Percentiles rank a stretch among this genome's conserved stretches.
phyloP scores from a whole-genome alignment of 2,329 filamentous ascomycete genomes.

The Penicillium crustosum region DNA sequence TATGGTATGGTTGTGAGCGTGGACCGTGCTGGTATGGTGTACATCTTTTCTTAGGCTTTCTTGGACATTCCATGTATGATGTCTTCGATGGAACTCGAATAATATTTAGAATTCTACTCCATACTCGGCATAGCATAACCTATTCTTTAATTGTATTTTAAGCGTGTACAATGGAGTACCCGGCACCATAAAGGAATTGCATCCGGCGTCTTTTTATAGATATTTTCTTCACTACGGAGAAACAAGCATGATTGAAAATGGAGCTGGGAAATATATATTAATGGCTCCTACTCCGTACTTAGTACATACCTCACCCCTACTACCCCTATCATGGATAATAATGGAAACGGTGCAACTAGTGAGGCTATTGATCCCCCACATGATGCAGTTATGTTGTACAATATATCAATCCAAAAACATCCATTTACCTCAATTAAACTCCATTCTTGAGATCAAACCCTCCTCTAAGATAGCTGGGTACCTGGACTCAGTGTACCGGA shows the following conservation, averaged over 20 bases:
- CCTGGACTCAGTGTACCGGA: background rate
- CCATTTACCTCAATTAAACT: background rate
- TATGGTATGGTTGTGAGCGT: conserved; percentile 92
- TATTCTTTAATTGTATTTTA: background rate
- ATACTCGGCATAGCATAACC: background rate
- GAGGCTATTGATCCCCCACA: background rate
- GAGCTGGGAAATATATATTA: background rate
- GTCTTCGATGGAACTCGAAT: background rate
- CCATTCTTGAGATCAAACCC: background rate
- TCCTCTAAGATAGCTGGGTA: background rate
- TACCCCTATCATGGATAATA: background rate
- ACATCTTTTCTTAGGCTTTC: conserved; percentile 63
- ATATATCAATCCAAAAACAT: too few species aligned
- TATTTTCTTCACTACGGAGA: background rate
- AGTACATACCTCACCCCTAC: background rate
- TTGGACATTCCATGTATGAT: background rate
- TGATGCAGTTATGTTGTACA: background rate
- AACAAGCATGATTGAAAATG: background rate
- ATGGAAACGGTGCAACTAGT: background rate
- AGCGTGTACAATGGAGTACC: background rate
- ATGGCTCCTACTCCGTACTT: background rate
- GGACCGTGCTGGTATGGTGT: conserved; percentile 84
- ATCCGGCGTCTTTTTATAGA: background rate
- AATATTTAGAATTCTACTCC: background rate
- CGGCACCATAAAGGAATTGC: background rate